Conservation (phyloP, 495 filamentous ascomycete species). For the Penicillium egyptiacum region DNA sequence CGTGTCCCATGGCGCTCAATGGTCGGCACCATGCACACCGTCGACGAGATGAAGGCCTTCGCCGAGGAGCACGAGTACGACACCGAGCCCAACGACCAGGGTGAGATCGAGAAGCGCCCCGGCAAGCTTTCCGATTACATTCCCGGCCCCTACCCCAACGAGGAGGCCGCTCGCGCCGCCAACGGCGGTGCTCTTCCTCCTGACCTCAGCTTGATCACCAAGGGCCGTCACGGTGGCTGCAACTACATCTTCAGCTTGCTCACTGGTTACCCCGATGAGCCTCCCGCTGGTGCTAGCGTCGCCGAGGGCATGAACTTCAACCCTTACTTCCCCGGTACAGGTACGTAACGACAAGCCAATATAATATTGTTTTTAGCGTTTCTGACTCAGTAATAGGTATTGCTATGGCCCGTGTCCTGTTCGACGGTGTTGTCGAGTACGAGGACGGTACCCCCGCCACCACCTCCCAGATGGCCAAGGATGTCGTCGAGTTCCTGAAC, state of each 20-base stretch:
- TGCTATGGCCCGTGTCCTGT: constrained; percentile 97
- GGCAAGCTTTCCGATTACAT: constrained; percentile 99
- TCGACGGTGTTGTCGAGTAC: constrained; percentile 97
- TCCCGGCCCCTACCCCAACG: constrained; percentile 93
- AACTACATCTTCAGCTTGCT: constrained; percentile 96
- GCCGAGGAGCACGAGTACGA: constrained; percentile 99
- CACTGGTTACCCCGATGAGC: constrained; percentile 98
- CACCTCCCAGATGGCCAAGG: constrained; percentile 99
- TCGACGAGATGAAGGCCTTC: constrained; percentile 95
- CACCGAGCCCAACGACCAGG: constrained; percentile 95
- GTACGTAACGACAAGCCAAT: constrained; percentile 37
- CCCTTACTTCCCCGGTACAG: constrained; percentile 98
- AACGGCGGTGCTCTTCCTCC: constrained; percentile 98
- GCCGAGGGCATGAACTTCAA: constrained; percentile 96
- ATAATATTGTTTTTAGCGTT: not conserved
- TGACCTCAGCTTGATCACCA: constrained; percentile 96
- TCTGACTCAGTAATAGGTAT: constrained; percentile 59
- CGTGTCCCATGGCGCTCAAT: constrained; percentile 91
- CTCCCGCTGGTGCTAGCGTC: constrained; percentile 80
- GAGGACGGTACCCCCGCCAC: constrained; percentile 94
- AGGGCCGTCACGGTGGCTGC: constrained; percentile 96
- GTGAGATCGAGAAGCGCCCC: constrained; percentile 95
- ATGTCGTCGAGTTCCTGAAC: constrained; percentile 97
- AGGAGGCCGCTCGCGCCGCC: constrained; percentile 95
- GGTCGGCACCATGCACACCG: constrained; percentile 88